Percentiles rank a stretch among this genome's conserved stretches.
phyloP scores from a whole-genome alignment of 768 basidiomycete species.

The Boletus sensibilis region DNA sequence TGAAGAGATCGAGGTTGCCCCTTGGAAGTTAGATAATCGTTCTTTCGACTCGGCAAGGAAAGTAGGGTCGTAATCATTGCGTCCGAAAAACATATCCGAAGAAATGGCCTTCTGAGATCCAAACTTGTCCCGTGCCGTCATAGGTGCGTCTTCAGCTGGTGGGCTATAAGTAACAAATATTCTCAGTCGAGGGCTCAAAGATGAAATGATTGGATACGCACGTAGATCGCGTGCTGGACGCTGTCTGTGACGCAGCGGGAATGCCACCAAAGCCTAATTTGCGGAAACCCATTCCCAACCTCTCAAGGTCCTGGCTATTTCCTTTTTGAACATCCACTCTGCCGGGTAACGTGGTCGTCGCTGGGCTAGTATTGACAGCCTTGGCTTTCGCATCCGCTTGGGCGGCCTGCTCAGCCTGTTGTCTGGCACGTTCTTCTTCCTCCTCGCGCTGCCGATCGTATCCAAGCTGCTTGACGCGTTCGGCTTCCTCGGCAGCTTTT shows the following conservation, averaged over 20 bases:
- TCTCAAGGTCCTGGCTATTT: conserved; percentile 50
- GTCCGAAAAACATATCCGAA: conserved; percentile 95
- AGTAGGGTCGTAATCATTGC: conserved; percentile 79
- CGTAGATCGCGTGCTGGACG: conserved; percentile 46
- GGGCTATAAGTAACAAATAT: conserved; percentile 19
- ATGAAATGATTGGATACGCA: conserved; percentile 13
- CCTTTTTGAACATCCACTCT: conserved; percentile 38
- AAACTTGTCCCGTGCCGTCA: conserved; percentile 87
- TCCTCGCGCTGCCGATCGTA: conserved; percentile 87
- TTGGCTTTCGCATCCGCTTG: conserved; percentile 31
- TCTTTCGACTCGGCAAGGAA: conserved; percentile 73
- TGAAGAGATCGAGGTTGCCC: conserved; percentile 91
- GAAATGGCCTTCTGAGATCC: conserved; percentile 94
- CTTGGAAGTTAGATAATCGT: conserved; percentile 82
- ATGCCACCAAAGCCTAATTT: conserved; percentile 84
- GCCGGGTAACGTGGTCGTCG: conserved; percentile 24
- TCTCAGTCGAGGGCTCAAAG: neutral
- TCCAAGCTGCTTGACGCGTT: conserved; percentile 86
- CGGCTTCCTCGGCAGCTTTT: conserved; percentile 88
- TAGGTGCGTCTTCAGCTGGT: conserved; percentile 58
- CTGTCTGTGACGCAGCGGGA: conserved; percentile 57
- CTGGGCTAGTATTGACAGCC: conserved; percentile 25
- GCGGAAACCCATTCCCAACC: conserved; percentile 69
- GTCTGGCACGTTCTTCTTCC: conserved; percentile 71
- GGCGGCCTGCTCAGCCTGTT: conserved; percentile 53